Evolutionary conservation across 139 green algal species (phyloP), one percentile per base, ranked within the genome.

Genomic region (Dunaliella primolecta): DNA sequence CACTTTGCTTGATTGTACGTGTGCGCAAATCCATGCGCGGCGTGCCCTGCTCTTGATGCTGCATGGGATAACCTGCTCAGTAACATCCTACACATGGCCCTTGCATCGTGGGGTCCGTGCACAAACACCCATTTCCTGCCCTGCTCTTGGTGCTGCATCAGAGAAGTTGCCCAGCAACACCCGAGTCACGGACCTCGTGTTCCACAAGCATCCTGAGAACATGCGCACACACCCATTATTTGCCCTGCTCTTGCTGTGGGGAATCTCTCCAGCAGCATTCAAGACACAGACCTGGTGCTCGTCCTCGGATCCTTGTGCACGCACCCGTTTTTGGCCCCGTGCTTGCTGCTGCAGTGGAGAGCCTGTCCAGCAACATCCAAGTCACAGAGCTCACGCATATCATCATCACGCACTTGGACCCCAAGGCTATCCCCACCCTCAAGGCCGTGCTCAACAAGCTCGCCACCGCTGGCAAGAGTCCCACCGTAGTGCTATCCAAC

Each of bases 381-480:
- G 80, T 92, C 30, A 34, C 80, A 11, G 78, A 56, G 20, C 82
- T 97, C 32, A 90, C 84, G 31, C 87, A 94, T 85, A 27, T 99
- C 30, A 80, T 99, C 75, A 89, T 99, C 33, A 96, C 93, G 1
- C 94, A 98, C 64, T 79, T 99, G 75, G 94, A 91, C 64, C 95
- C 96, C 64, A 96, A 98, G 76, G 27, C 77, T 34, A 85, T 98
- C 37, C 84, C 91, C 3, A 90, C 91, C 2, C 86, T 99, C 35
- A 89, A 89, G 70, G 46, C 81, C 25, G 75, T 99, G 86, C 88
- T 98, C 83, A 34, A 11, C n/a, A 83, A 55, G 38, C 23, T 87
- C 36, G 74, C 76, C 1, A 77, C 70, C 37, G 38, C 80, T n/a
- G 78, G 46, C 29, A 36, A 27, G n/a, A 75, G 36, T 33, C 84